Evolutionary conservation across 2,329 filamentous ascomycete species (phyloP).

Genomic region (Leptoxyphium fumago): DNA sequence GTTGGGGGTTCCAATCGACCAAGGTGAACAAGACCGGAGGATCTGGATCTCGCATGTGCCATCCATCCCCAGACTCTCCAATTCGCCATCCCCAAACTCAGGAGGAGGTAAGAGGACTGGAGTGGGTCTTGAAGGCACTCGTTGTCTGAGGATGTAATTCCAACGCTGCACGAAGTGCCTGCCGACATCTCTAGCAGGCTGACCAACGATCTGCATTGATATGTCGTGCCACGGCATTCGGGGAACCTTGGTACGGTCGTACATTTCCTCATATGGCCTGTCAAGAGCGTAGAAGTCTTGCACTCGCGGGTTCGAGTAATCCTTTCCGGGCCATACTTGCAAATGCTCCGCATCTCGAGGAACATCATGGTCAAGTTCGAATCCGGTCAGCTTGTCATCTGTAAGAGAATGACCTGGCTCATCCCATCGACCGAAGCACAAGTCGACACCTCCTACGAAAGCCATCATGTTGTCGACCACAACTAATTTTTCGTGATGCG

Average conservation of each 20-base stretch:
- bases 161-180: conserved; percentile 94
- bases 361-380: conserved; percentile 56
- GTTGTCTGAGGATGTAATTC: conserved; percentile 89
- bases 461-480: conserved; percentile 92
- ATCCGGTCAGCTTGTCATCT: conserved; percentile 90
- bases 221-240: conserved; percentile 99
- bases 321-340: conserved; percentile 92
- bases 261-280: conserved; percentile 98
- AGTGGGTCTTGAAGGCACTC: conserved; percentile 83
- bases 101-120: conserved; percentile 88
- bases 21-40: conserved; percentile 72
- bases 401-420: conserved; percentile 81
- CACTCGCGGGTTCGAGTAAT: conserved; percentile 92
- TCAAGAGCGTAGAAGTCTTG: conserved; percentile 89
- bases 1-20: conserved; percentile 77
- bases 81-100: conserved; percentile 72
- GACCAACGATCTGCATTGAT: conserved; percentile 91
- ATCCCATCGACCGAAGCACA: conserved; percentile 96
- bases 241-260: conserved; percentile 74
- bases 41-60: conserved; percentile 97
- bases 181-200: conserved; percentile 84
- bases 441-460: conserved; percentile 87
- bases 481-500: conserved; percentile 96
- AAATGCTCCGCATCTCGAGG: conserved; percentile 88
- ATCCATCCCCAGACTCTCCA: conserved; percentile 74